Percentiles rank a stretch among this genome's conserved stretches.
These are phyloP conservation scores for Myochromella boudieri DNA, from an alignment of 768 basidiomycete genomes.

Conservation along the genomic window DNA sequence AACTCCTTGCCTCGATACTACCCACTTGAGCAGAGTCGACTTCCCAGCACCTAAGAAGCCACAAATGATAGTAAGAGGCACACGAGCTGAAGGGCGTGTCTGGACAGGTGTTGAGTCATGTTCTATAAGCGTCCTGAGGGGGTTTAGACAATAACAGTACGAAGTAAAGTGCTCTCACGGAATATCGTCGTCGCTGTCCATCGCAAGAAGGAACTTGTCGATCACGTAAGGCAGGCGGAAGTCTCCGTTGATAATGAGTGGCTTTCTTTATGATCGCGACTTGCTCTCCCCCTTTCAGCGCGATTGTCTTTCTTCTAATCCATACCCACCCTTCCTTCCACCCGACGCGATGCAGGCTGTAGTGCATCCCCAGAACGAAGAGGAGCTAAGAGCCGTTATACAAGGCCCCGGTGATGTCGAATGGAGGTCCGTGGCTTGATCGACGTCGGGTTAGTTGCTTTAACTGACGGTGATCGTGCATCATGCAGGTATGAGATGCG, in stretches of 20 bases:
- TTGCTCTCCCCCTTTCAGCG: not conserved
- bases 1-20: conserved; percentile 2
- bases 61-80: conserved; percentile 92
- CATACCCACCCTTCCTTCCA: not conserved
- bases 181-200: conserved; percentile 59
- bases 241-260: too few relatives aligned
- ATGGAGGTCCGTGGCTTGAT: conserved; percentile 58
- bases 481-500: conserved; percentile 85
- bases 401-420: conserved; percentile 83
- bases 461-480: not conserved
- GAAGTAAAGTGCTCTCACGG: conserved; percentile 39
- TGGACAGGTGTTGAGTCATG: conserved; percentile 9
- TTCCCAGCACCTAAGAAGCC: conserved; percentile 96
- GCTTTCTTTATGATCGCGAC: not conserved
- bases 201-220: conserved; percentile 15
- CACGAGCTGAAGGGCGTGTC: conserved; percentile 26
- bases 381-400: conserved; percentile 58
- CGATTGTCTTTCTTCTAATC: not conserved
- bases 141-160: not conserved
- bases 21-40: conserved; percentile 83
- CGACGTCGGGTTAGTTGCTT: not conserved
- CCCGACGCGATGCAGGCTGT: too few relatives aligned
- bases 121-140: conserved; percentile 27
- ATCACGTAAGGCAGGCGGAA: conserved; percentile 12
- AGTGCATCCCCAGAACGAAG: conserved; percentile 22